These are phyloP conservation scores for Nicotiana tomentosiformis DNA, from an alignment of 257 asterid species.

Conservation along the genomic window DNA sequence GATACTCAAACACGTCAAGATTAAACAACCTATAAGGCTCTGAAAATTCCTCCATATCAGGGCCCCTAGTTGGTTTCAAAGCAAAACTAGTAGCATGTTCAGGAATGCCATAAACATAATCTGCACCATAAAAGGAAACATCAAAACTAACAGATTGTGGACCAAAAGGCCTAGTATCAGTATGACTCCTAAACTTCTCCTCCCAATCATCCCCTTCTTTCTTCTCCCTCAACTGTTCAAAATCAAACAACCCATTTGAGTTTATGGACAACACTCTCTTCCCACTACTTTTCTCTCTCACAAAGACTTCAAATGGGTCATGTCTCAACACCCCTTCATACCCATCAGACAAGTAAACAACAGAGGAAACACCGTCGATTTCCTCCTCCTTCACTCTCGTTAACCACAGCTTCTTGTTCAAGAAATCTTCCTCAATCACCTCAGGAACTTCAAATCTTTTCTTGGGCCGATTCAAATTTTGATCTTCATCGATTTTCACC, in stretches of 20 bases:
- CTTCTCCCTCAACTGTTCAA: constrained; percentile 71
- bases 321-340: constrained; percentile 85
- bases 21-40: constrained; percentile 93
- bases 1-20: constrained; percentile 89
- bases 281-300: constrained; percentile 71
- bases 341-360: constrained; percentile 71
- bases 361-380: constrained; percentile 48
- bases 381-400: constrained; percentile 60
- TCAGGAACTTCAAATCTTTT: constrained; percentile 95
- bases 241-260: constrained; percentile 87
- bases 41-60: constrained; percentile 65
- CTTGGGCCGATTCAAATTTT: constrained; percentile 53
- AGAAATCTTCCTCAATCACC: constrained; percentile 72
- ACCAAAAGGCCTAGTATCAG: constrained; percentile 79
- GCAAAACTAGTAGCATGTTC: constrained; percentile 95
- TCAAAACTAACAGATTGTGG: constrained; percentile 95
- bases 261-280: constrained; percentile 74
- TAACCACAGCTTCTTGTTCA: constrained; percentile 63
- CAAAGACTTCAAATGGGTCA: constrained; percentile 87
- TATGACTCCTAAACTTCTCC: constrained; percentile 81
- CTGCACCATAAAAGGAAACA: constrained; percentile 90
- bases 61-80: constrained; percentile 82
- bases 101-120: constrained; percentile 91
- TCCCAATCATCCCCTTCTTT: constrained; percentile 82
- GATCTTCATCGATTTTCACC: constrained; percentile 88